phyloP scores from a whole-genome alignment of 2,329 filamentous ascomycete species.

The Botrytis pseudocinerea region DNA sequence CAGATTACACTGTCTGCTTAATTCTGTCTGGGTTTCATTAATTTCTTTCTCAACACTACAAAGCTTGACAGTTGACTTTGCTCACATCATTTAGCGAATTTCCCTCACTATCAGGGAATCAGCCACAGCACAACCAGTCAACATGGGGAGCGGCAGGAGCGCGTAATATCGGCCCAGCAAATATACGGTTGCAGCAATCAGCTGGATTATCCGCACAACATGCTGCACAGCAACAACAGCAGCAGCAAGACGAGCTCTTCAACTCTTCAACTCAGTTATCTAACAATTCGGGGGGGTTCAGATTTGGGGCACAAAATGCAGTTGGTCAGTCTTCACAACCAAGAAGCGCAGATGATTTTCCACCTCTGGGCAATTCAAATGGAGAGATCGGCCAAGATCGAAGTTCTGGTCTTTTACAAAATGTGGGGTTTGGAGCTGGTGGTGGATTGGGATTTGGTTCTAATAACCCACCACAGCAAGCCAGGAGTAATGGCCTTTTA shows the following conservation, averaged over 20 bases:
- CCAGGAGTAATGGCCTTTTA: conserved; percentile 60
- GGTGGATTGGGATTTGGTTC: conserved; percentile 43
- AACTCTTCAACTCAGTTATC: conserved; percentile 40
- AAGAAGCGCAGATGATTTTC: conserved; percentile 58
- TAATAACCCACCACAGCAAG: conserved; percentile 44
- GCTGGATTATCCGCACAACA: conserved; percentile 37
- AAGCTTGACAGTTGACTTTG: conserved; percentile 6
- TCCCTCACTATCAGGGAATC: conserved; percentile 63
- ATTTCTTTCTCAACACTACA: background rate
- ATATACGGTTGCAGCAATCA: conserved; percentile 39
- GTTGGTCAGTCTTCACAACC: conserved; percentile 43
- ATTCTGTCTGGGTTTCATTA: background rate
- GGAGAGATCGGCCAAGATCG: conserved; percentile 61
- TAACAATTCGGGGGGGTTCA: conserved; percentile 38
- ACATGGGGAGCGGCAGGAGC: conserved; percentile 39
- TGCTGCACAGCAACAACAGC: conserved; percentile 39
- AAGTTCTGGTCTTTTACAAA: conserved; percentile 52
- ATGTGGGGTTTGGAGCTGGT: conserved; percentile 56
- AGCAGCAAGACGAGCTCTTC: conserved; percentile 43
- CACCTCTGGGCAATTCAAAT: conserved; percentile 58
- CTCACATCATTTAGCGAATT: conserved; percentile 55
- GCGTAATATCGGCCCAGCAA: conserved; percentile 37
- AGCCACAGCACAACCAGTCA: conserved; percentile 45
- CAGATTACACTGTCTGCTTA: background rate
- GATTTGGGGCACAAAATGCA: conserved; percentile 41